Evolutionary conservation across 805 yeast species (phyloP), one percentile per base, ranked within the genome.

Genomic region (Metschnikowia baotianmanensis): DNA sequence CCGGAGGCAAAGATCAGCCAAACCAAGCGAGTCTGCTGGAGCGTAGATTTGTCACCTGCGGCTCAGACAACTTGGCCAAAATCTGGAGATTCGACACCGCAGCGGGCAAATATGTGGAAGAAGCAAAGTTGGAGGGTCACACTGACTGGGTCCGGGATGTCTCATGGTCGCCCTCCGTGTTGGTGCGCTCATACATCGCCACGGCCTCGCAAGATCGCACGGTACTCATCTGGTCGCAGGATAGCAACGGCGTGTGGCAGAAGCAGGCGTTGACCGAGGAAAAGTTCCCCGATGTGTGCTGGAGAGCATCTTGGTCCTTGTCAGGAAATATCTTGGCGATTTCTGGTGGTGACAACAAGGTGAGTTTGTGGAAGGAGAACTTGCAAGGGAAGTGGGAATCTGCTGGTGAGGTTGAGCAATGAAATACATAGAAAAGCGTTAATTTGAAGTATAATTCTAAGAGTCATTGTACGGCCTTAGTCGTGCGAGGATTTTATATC

Each of bases 101-200:
- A 6, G 53, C 56, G 34, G 76, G 74, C 51, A 76, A 76, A 20
- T 88, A 86, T 60, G 74, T 74, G 19, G 75, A 82, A 55, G 96
- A 91, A 62, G 82, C 82, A 31, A 76, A 79, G 20, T 75, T 93
- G 40, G 82, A 81, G 48, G 99, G 97, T 29, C 99, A 93, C 64
- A 74, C 86, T 13, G 99, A 93, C 64, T 93, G 99, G 99, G 97
- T 93, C 24, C 82, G 99, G 65, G 99, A 93, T 61, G 97, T 91
- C 46, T 88, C 95, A 4, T 93, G 99, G 99, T 88, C 96, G 16
- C 96, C 98, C 34, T 82, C 96, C 2, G 80, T 87, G 34, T 75
- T 93, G 47, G 77, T 87, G 34, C 83, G 86, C 53, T 82, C 95
- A 11, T 91, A 89, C 62, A 85, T 93, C 55, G 99, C 98, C 11